Percentiles rank a stretch among this genome's conserved stretches.
Evolutionary conservation across 176 grass and related monocot species (phyloP).

Genomic region (Hyparrhenia diplandra): DNA sequence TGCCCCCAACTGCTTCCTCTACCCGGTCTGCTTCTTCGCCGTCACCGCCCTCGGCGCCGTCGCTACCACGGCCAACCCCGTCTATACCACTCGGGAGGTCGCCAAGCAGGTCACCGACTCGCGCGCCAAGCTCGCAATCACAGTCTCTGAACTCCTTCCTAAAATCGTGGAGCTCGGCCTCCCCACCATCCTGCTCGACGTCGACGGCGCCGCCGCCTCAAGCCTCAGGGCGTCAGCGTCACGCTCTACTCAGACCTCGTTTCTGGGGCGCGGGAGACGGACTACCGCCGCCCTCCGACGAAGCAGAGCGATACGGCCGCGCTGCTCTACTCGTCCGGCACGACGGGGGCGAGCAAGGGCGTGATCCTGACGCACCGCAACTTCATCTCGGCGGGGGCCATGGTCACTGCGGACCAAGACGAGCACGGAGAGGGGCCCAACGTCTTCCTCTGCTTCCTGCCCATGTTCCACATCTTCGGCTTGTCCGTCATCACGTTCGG

Average conservation of each 20-base stretch:
- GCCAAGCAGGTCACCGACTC: slow-evolving; percentile 70
- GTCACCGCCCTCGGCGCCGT: slow-evolving; percentile 60
- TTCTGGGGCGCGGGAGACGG: slow-evolving; percentile 12
- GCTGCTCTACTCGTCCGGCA: slow-evolving; percentile 93
- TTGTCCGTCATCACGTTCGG: slow-evolving; percentile 60
- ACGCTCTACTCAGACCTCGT: slow-evolving; percentile 58
- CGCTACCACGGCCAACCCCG: slow-evolving; percentile 74
- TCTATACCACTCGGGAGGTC: slow-evolving; percentile 69
- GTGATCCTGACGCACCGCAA: slow-evolving; percentile 87
- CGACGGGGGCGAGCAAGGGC: slow-evolving; percentile 90
- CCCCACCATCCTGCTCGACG: slow-evolving; percentile 64
- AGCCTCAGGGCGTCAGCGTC: slow-evolving; percentile 12
- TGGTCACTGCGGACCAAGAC: slow-evolving; percentile 71
- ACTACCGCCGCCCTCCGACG: slow-evolving; percentile 45
- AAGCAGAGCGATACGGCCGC: slow-evolving; percentile 59
- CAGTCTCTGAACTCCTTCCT: slow-evolving; percentile 49
- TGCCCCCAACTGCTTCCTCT: slow-evolving; percentile 73
- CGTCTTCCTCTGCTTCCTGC: slow-evolving; percentile 91
- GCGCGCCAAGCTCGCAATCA: slow-evolving; percentile 49
- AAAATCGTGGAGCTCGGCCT: slow-evolving; percentile 44
- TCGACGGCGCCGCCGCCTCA: slow-evolving; percentile 21
- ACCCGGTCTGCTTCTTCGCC: slow-evolving; percentile 76
- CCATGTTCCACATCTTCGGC: slow-evolving; percentile 98
- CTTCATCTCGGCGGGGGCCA: slow-evolving; percentile 56
- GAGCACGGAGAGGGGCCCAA: slow-evolving; percentile 51